phyloP scores from a whole-genome alignment of 768 basidiomycete genomes.

The Inosperma sp. region DNA sequence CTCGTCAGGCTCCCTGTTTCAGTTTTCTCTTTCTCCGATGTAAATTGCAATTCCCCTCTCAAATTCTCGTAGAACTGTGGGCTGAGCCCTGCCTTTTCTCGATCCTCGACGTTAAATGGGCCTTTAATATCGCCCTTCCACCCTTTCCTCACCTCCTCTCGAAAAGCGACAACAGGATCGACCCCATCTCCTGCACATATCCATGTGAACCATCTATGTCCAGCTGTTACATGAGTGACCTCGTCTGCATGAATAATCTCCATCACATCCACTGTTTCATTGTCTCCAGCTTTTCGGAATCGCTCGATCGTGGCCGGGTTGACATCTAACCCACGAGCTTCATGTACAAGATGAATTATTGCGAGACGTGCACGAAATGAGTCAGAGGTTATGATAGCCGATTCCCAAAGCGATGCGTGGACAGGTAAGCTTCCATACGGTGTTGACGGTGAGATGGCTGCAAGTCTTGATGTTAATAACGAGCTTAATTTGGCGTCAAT shows the following conservation, averaged over 20 bases:
- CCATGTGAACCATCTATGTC: constrained; percentile 83
- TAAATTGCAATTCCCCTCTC: constrained; percentile 61
- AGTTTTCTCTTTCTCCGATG: too few species aligned
- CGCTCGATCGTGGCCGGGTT: constrained; percentile 77
- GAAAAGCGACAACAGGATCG: constrained; percentile 63
- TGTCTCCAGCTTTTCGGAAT: constrained; percentile 62
- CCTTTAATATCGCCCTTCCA: constrained; percentile 75
- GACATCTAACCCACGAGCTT: constrained; percentile 79
- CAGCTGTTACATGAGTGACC: constrained; percentile 76
- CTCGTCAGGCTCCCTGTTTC: too few species aligned
- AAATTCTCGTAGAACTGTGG: constrained; percentile 69
- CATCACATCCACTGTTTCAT: constrained; percentile 60
- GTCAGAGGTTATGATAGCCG: constrained; percentile 59
- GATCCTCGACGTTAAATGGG: constrained; percentile 74
- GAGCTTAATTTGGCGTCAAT: constrained; percentile 33
- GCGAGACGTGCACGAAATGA: constrained; percentile 70
- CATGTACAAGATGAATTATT: constrained; percentile 83
- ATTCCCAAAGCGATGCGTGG: constrained; percentile 78
- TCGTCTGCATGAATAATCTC: constrained; percentile 79
- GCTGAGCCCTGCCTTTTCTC: constrained; percentile 70
- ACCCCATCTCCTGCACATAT: constrained; percentile 48
- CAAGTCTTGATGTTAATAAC: constrained; percentile 57
- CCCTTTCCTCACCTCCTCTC: constrained; percentile 62
- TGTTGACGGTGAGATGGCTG: constrained; percentile 56
- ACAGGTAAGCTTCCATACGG: constrained; percentile 72